phyloP scores from a whole-genome alignment of 2,329 filamentous ascomycete genomes.

The Fusarium sacchari region DNA sequence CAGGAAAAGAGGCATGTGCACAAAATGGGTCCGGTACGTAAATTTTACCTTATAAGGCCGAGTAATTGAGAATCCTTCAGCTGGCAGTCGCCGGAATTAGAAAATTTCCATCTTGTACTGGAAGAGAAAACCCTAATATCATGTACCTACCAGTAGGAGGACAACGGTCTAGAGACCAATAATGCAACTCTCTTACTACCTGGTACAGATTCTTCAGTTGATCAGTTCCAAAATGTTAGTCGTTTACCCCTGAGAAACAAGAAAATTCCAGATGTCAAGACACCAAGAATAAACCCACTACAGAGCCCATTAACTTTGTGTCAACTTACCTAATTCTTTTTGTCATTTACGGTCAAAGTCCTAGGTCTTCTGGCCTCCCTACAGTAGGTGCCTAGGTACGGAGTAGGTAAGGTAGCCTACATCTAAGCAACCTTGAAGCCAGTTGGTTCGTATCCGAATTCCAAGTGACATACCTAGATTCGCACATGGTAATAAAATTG shows the following conservation, averaged over 20 bases:
- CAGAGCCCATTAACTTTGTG: neutral
- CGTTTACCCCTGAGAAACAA: neutral
- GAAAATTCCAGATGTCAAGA: neutral
- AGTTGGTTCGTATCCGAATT: neutral
- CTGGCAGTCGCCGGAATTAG: neutral
- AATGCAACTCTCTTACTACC: neutral
- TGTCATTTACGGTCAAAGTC: neutral
- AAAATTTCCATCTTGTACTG: neutral
- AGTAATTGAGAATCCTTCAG: slow-evolving; percentile 8
- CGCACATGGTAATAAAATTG: slow-evolving; percentile 14
- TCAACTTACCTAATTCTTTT: neutral
- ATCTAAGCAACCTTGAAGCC: too few species aligned
- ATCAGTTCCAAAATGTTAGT: neutral
- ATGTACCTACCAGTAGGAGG: too few species aligned
- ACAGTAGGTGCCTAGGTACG: too few species aligned
- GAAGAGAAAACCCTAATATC: neutral
- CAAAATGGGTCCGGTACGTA: slow-evolving; percentile 18
- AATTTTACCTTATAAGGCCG: slow-evolving; percentile 11
- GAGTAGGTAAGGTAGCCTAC: too few species aligned
- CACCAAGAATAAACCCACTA: neutral
- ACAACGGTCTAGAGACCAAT: neutral
- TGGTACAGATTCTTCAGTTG: neutral
- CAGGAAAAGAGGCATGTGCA: slow-evolving; percentile 10
- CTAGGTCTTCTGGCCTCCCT: neutral
- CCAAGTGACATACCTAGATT: neutral